Evolutionary conservation across 202 grass and related monocot genomes (phyloP), one percentile per base, ranked within the genome.

Genomic region (Schoenoplectus tabernaemontani): DNA sequence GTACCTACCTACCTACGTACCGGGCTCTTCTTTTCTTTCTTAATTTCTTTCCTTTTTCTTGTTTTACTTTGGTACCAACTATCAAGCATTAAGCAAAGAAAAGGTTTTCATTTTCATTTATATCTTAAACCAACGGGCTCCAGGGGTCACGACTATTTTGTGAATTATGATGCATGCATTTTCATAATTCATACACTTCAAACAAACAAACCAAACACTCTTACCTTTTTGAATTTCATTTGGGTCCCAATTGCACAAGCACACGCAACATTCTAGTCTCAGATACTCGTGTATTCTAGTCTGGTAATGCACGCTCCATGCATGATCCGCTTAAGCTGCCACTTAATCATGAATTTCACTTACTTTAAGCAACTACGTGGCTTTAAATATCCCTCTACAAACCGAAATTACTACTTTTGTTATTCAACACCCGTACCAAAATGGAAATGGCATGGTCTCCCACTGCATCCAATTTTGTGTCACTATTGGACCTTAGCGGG

Each of bases 391-490:
- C 3, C 17, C 24, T 54, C 44, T 74, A 16, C 15, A 34, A 54
- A 74, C 15, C 28, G 34, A 54, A 7, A 19, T 74, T 53, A 74
- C 46, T 53, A 74, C 26, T 74, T 32, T 17, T 51, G 3, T 74
- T 74, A 80, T 59, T 17, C 13, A 63, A 47, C 2, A 79, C 39
- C 32, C 15, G n/a, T 80, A 12, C 39, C 54, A 62, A 33, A 59
- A 62, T 65, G 57, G 64, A 46, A 80, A 80, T 80, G 59, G 77
- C 60, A 64, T 80, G 41, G 54, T 80, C 39, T 80, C 37, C 13
- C 4, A 80, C 77, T 33, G 10, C 24, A 80, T 10, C 38, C 24
- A 36, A 19, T 34, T 3, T 20, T 32, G 7, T 32, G 62, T 63
- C 77, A 48, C 19, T 63, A 22, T 43, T 78, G 13, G 37, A 23